These are phyloP conservation scores for Skeletonema marinoi DNA, from an alignment of 108 stramenopile genomes.

Conservation along the genomic window DNA sequence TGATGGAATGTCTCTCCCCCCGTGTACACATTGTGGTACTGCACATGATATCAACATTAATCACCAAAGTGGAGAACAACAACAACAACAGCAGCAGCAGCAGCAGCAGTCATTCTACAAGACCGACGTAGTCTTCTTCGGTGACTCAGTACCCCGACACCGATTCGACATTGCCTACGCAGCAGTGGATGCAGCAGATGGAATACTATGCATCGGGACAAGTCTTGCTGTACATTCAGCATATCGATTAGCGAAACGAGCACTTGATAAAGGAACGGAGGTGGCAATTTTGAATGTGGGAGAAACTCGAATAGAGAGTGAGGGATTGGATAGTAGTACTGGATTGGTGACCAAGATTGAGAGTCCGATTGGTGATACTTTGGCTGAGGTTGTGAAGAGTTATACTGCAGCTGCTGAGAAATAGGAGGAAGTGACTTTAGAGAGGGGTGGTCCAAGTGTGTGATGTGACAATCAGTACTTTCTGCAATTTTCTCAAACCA, in stretches of 20 bases:
- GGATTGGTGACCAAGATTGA: conserved; percentile 49
- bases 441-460: no score
- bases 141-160: conserved; percentile 82
- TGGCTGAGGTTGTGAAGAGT: conserved; percentile 33
- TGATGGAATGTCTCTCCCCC: conserved; percentile 69
- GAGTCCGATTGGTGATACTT: conserved; percentile 51
- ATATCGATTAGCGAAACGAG: conserved; percentile 80
- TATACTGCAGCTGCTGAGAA: not conserved
- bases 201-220: conserved; percentile 86
- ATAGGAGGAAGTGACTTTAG: not conserved
- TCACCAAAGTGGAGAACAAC: not conserved
- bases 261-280: conserved; percentile 54
- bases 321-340: conserved; percentile 42
- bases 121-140: conserved; percentile 96
- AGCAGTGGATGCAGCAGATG: conserved; percentile 78
- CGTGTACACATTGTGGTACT: conserved; percentile 70
- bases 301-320: conserved; percentile 83
- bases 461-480: no score
- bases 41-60: not conserved
- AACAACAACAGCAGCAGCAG: not conserved
- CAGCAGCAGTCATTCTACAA: conserved; percentile 75
- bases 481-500: no score
- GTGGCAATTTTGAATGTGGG: conserved; percentile 92
- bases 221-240: conserved; percentile 89
- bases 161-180: conserved; percentile 63